Conservation (phyloP, 1,284 basidiomycete species). For the Sporisorium sorghi region DNA sequence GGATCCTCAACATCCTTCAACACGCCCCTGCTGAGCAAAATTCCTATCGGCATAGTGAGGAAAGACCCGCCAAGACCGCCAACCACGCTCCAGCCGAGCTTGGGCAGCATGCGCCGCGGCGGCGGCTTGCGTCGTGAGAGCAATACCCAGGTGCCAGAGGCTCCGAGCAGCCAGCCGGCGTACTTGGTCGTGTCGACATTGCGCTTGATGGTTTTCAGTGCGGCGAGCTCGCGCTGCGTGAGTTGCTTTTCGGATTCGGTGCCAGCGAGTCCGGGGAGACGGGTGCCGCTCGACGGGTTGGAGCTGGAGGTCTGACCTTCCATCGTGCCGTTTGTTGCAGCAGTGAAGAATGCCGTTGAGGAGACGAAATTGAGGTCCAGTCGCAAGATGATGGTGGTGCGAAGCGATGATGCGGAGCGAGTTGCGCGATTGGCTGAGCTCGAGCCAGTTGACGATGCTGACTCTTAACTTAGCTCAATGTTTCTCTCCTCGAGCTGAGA, state of each 20-base stretch:
- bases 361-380: background rate
- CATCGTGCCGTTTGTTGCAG: no score
- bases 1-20: slow-evolving; percentile 51
- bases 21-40: slow-evolving; percentile 23
- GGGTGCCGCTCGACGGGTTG: background rate
- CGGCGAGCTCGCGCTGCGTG: slow-evolving; percentile 42
- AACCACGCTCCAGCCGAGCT: slow-evolving; percentile 29
- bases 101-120: slow-evolving; percentile 23
- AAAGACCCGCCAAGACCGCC: slow-evolving; percentile 41
- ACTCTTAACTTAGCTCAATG: no score
- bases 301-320: background rate
- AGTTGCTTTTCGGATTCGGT: slow-evolving; percentile 48
- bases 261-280: slow-evolving; percentile 38
- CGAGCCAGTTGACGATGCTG: background rate
- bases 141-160: slow-evolving; percentile 27
- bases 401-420: background rate
- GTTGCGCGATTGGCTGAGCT: background rate
- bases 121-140: slow-evolving; percentile 34
- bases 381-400: background rate
- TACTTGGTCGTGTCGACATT: slow-evolving; percentile 49
- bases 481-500: no score
- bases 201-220: slow-evolving; percentile 43
- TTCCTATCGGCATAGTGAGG: slow-evolving; percentile 41
- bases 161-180: slow-evolving; percentile 49
- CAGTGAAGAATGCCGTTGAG: background rate